Conservation (phyloP, 1,284 basidiomycete genomes). For the Microbotryum lychnidis-dioicae region DNA sequence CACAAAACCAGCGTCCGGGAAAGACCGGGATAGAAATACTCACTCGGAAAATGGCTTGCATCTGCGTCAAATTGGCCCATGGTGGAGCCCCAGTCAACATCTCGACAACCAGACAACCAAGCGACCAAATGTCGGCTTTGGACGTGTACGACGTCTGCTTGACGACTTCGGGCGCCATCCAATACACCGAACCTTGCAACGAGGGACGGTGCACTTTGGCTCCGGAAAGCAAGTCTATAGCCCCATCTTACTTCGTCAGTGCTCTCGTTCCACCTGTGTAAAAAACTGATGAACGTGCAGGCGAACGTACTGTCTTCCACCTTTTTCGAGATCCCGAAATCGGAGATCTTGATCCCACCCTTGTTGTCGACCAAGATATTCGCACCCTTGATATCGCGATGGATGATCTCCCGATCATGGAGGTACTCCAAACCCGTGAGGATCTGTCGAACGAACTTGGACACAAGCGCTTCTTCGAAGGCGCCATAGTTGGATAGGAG, state of each 20-base stretch:
- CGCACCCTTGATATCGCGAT: constrained; percentile 96
- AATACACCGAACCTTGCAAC: constrained; percentile 92
- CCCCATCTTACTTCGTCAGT: background rate
- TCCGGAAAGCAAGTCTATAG: constrained; percentile 62
- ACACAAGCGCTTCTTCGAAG: constrained; percentile 89
- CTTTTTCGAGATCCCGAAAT: constrained; percentile 98
- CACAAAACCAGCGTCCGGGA: background rate
- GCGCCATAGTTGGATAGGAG: constrained; percentile 89
- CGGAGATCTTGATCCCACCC: constrained; percentile 95
- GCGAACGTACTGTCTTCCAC: constrained; percentile 68
- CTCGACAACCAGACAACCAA: constrained; percentile 94
- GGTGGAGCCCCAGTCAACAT: constrained; percentile 98
- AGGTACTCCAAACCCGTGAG: constrained; percentile 84
- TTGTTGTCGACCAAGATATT: constrained; percentile 99
- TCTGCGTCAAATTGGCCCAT: constrained; percentile 94
- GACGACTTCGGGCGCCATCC: constrained; percentile 99
- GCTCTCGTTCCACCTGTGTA: background rate
- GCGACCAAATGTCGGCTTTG: constrained; percentile 97
- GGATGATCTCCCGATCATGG: constrained; percentile 90
- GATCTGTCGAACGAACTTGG: constrained; percentile 92
- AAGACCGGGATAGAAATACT: constrained; percentile 16
- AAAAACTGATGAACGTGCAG: background rate
- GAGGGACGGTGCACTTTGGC: constrained; percentile 78
- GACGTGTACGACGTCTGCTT: constrained; percentile 88
- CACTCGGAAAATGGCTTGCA: constrained; percentile 96